Percentiles rank a stretch among this genome's conserved stretches.
phyloP scores from a whole-genome alignment of 2,329 filamentous ascomycete species.

The Fusarium nematophilum region DNA sequence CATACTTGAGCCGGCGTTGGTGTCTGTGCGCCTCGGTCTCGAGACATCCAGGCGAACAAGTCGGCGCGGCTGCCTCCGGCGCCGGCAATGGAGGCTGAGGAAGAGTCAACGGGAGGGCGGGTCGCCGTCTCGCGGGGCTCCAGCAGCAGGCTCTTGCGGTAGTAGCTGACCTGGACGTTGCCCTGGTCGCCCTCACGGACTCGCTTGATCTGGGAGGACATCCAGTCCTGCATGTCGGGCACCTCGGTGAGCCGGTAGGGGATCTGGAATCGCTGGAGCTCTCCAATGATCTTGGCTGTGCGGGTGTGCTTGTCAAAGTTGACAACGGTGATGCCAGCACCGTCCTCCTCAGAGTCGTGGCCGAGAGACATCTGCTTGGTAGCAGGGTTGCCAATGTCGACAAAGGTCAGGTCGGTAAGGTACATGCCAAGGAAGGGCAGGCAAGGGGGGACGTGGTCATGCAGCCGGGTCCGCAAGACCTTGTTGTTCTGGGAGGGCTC shows the following conservation, averaged over 20 bases:
- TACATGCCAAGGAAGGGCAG: conserved; percentile 97
- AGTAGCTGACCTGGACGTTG: conserved; percentile 72
- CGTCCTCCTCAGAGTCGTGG: conserved; percentile 66
- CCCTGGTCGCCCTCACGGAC: conserved; percentile 72
- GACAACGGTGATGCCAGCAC: conserved; percentile 80
- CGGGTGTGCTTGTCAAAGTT: conserved; percentile 98
- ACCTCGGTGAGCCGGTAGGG: conserved; percentile 87
- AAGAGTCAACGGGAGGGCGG: conserved; percentile 49
- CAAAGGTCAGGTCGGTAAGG: conserved; percentile 94
- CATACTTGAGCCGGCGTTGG: conserved; percentile 44
- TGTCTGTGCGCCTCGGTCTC: conserved; percentile 55
- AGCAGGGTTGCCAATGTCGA: conserved; percentile 91
- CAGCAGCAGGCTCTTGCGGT: conserved; percentile 84
- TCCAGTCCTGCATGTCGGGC: conserved; percentile 92
- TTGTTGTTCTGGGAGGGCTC: conserved; percentile 94
- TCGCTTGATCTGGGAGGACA: conserved; percentile 81
- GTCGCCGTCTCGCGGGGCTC: conserved; percentile 74
- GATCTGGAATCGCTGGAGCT: conserved; percentile 95
- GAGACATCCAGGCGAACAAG: conserved; percentile 64
- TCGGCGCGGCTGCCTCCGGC: conserved; percentile 52
- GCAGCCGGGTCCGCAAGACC: conserved; percentile 82
- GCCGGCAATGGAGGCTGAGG: conserved; percentile 45
- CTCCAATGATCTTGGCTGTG: conserved; percentile 94
- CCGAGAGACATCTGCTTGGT: conserved; percentile 75
- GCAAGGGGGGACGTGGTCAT: conserved; percentile 89